Percentiles rank a stretch among this genome's conserved stretches.
Conservation (phyloP, 257 asterid genomes). For the Phtheirospermum japonicum region DNA sequence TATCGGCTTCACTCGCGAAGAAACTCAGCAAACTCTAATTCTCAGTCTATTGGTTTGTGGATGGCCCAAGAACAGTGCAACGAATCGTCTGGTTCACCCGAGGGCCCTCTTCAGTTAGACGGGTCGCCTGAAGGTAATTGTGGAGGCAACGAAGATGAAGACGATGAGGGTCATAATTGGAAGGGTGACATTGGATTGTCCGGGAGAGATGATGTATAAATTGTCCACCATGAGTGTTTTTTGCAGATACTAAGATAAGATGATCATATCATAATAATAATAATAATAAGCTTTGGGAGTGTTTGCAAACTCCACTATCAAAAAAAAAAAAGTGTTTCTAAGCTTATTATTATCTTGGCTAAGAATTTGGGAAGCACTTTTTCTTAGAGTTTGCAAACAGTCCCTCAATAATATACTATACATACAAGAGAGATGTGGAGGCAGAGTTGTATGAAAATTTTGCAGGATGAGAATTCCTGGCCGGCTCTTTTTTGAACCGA, state of each 20-base stretch:
- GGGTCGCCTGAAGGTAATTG: conserved; percentile 37
- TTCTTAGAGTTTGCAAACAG: conserved; percentile 4
- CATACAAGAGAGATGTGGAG: conserved; percentile 31
- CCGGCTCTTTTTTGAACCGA: conserved; percentile 22
- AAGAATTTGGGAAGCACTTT: background rate
- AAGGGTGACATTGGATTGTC: conserved; percentile 30
- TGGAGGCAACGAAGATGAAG: conserved; percentile 43
- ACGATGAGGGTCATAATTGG: conserved; percentile 40
- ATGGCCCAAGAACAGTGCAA: conserved; percentile 27
- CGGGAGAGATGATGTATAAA: conserved; percentile 21
- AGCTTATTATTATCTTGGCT: background rate
- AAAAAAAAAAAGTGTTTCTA: background rate
- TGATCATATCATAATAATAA: too few relatives aligned
- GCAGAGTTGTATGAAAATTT: conserved; percentile 50
- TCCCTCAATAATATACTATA: conserved; percentile 20
- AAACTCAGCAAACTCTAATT: conserved; percentile 24
- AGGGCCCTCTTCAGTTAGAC: conserved; percentile 49
- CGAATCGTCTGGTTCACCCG: conserved; percentile 49
- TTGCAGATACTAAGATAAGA: conserved; percentile 41
- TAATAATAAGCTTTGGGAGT: conserved; percentile 18
- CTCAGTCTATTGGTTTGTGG: conserved; percentile 37
- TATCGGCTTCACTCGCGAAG: conserved; percentile 74
- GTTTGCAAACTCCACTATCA: background rate
- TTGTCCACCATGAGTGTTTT: conserved; percentile 39
- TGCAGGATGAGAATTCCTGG: conserved; percentile 55